phyloP scores from a whole-genome alignment of 768 basidiomycete genomes.

The Boletus sp. region DNA sequence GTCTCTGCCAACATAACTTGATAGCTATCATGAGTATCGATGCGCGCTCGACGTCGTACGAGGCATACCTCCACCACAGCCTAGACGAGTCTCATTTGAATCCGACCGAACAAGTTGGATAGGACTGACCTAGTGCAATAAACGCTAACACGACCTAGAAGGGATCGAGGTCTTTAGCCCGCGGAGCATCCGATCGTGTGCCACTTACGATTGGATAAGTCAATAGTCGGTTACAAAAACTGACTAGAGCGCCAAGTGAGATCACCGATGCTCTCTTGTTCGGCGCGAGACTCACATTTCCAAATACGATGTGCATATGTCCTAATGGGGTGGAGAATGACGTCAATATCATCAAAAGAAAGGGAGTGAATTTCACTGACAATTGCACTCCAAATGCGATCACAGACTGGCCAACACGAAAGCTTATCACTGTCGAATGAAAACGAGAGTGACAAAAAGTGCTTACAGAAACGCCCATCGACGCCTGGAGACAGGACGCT shows the following conservation, averaged over 20 bases:
- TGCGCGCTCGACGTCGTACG: background rate
- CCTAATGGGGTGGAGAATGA: slow-evolving; percentile 16
- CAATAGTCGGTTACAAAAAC: slow-evolving; percentile 29
- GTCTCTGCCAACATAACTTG: slow-evolving; percentile 33
- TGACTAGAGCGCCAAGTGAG: slow-evolving; percentile 23
- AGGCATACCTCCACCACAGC: slow-evolving; percentile 28
- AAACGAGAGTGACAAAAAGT: background rate
- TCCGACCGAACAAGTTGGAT: background rate
- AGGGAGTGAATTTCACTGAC: slow-evolving; percentile 15
- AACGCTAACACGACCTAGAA: slow-evolving; percentile 27
- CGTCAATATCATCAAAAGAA: background rate
- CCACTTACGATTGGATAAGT: slow-evolving; percentile 33
- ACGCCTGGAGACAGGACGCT: slow-evolving; percentile 22
- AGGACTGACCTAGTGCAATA: slow-evolving; percentile 25
- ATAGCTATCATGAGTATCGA: slow-evolving; percentile 1
- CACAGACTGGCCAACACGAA: slow-evolving; percentile 20
- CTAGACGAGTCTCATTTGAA: slow-evolving; percentile 7
- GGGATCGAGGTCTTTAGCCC: background rate
- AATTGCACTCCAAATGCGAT: slow-evolving; percentile 37
- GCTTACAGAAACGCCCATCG: slow-evolving; percentile 35
- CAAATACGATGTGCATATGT: slow-evolving; percentile 38
- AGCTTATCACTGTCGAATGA: background rate
- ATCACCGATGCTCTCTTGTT: background rate
- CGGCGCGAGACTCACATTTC: slow-evolving; percentile 27
- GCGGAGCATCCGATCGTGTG: background rate